These are phyloP conservation scores for Solanum medicagineum DNA, from an alignment of 257 asterid species.

Conservation along the genomic window DNA sequence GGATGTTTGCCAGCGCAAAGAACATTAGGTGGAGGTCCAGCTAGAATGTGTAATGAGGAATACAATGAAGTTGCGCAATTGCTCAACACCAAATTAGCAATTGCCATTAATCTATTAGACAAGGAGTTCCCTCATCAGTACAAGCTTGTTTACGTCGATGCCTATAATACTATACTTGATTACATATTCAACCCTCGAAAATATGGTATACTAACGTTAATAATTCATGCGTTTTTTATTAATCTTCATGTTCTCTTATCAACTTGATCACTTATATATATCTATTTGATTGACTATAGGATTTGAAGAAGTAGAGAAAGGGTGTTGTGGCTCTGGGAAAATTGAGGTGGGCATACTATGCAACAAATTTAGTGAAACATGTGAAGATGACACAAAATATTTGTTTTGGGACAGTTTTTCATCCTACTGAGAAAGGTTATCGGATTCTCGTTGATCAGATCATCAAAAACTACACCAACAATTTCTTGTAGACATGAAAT, in stretches of 20 bases:
- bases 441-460: too few species aligned
- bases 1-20: conserved; percentile 42
- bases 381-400: too few species aligned
- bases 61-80: conserved; percentile 24
- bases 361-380: too few species aligned
- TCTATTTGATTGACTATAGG: background rate
- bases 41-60: conserved; percentile 13
- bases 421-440: too few species aligned
- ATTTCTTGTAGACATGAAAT: too few species aligned
- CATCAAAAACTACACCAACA: too few species aligned
- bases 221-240: background rate
- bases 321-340: conserved; percentile 24
- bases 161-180: conserved; percentile 14
- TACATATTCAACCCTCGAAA: conserved; percentile 16
- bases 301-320: conserved; percentile 19
- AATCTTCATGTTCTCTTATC: background rate
- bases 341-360: background rate
- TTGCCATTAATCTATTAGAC: background rate
- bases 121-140: conserved; percentile 1
- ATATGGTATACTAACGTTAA: conserved; percentile 9
- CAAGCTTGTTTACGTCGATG: conserved; percentile 8
- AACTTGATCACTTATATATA: background rate
- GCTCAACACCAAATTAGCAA: conserved; percentile 20
- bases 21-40: conserved; percentile 21
- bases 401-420: too few species aligned